These are phyloP conservation scores for Arxiozyma telluris DNA, from an alignment of 1,139 yeast species.

Conservation along the genomic window DNA sequence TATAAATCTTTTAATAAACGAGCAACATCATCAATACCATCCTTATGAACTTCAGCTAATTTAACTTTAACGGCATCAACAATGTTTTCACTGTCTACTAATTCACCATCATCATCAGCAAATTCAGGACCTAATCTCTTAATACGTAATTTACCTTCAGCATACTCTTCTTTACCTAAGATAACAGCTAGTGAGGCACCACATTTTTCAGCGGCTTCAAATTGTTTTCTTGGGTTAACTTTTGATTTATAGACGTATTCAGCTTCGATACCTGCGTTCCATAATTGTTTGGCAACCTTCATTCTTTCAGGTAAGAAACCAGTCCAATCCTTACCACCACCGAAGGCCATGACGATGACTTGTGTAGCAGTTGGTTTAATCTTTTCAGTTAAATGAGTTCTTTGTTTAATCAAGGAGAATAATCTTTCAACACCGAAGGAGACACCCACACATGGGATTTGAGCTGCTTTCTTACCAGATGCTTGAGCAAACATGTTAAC, in stretches of 20 bases:
- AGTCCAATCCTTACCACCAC: conserved; percentile 94
- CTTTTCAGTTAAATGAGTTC: conserved; percentile 47
- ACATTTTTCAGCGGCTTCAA: conserved; percentile 91
- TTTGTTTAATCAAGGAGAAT: conserved; percentile 77
- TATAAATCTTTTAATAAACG: conserved; percentile 49
- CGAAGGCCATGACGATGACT: conserved; percentile 94
- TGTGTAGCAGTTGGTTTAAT: conserved; percentile 82
- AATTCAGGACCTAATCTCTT: conserved; percentile 85
- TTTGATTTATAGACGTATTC: conserved; percentile 88
- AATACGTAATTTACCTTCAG: conserved; percentile 69
- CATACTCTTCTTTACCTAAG: conserved; percentile 85
- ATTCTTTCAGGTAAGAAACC: conserved; percentile 90
- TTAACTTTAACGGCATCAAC: conserved; percentile 48
- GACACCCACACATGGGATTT: conserved; percentile 94
- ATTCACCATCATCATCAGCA: conserved; percentile 80
- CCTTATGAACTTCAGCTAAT: conserved; percentile 35
- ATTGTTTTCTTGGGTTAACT: conserved; percentile 91
- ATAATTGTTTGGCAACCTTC: conserved; percentile 68
- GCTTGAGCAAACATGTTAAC: conserved; percentile 91
- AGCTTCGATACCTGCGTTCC: conserved; percentile 83
- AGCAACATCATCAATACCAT: conserved; percentile 46
- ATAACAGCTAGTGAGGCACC: conserved; percentile 90
- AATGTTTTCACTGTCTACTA: conserved; percentile 53
- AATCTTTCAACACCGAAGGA: conserved; percentile 95
- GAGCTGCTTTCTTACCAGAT: conserved; percentile 64